Conservation (phyloP, 345 rosid species). For the Turnera subulata region DNA sequence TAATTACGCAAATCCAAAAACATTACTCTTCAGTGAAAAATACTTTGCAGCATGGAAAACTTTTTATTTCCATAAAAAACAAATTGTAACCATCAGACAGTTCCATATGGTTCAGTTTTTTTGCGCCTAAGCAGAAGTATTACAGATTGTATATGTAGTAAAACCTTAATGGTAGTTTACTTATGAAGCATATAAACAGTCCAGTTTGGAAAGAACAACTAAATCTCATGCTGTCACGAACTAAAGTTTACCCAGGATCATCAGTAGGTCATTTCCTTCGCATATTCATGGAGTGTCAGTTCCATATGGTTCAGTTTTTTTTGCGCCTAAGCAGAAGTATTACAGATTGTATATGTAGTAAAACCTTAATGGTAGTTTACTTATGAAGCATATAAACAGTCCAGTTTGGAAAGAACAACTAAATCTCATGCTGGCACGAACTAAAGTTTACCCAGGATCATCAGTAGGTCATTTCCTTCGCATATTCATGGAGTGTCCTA, state of each 20-base stretch:
- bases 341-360: too few species aligned
- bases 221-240: neutral
- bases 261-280: constrained; percentile 98
- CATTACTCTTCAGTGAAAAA: neutral
- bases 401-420: constrained; percentile 2
- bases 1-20: too few species aligned
- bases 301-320: too few species aligned
- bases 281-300: constrained; percentile 98
- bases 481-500: too few species aligned
- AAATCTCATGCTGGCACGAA: neutral
- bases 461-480: constrained; percentile 98
- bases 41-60: neutral
- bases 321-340: too few species aligned
- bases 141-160: too few species aligned
- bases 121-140: too few species aligned
- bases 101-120: too few species aligned
- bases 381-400: constrained; percentile 73
- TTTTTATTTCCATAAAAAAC: too few species aligned
- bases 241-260: constrained; percentile 98
- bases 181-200: constrained; percentile 73
- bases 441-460: constrained; percentile 98
- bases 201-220: constrained; percentile 2
- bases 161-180: too few species aligned
- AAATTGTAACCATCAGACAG: too few species aligned
- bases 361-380: too few species aligned